Conservation (phyloP, 192 early-diverging fungal genomes). For the Physocladia obscura region DNA sequence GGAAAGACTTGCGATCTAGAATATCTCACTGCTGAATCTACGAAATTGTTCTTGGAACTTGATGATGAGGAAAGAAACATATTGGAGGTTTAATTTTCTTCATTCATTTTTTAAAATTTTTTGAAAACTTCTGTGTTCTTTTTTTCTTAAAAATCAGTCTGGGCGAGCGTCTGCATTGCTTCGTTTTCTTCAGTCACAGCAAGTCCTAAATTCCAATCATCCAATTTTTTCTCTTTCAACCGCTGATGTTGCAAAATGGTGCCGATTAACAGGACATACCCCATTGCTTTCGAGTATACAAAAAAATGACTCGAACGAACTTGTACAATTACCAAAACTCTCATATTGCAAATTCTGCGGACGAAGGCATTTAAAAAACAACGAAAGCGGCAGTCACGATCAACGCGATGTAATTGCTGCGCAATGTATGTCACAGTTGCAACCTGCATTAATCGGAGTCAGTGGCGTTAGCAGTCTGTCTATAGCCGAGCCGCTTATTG, state of each 20-base stretch:
- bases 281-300: no score
- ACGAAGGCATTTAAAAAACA: background rate
- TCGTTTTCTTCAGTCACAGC: background rate
- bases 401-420: background rate
- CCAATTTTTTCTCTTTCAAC: background rate
- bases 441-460: background rate
- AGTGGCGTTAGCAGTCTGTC: background rate
- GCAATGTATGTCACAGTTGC: background rate
- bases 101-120: no score
- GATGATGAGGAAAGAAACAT: no score
- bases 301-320: no score
- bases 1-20: no score
- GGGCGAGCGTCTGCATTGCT: background rate
- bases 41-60: no score
- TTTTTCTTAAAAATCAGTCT: no score
- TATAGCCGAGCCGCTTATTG: background rate
- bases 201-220: background rate
- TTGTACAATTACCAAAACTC: background rate
- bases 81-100: no score
- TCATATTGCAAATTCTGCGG: constrained; percentile 15
- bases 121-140: no score
- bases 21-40: no score
- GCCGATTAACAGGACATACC: background rate
- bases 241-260: background rate
- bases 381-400: no score